Percentiles rank a stretch among this genome's conserved stretches.
Conservation (phyloP, 2,329 filamentous ascomycete species). For the Pseudopithomyces chartarum region DNA sequence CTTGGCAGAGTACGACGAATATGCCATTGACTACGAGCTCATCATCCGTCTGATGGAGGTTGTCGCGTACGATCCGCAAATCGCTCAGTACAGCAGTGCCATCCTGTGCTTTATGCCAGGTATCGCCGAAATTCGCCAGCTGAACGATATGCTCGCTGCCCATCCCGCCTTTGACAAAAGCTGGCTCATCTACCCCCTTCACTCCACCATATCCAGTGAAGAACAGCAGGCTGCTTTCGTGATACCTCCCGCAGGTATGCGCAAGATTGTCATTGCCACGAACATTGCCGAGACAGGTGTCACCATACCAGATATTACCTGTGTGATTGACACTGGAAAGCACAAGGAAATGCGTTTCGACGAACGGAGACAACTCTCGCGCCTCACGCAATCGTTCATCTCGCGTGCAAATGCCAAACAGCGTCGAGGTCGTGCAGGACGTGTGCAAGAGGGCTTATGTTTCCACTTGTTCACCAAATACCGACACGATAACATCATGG, state of each 20-base stretch:
- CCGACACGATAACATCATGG: constrained; percentile 81
- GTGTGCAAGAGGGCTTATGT: constrained; percentile 92
- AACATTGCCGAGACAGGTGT: constrained; percentile 99
- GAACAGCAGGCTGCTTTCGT: constrained; percentile 94
- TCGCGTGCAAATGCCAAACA: constrained; percentile 96
- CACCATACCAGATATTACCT: constrained; percentile 96
- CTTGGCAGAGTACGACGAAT: constrained; percentile 82
- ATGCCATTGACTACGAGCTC: constrained; percentile 86
- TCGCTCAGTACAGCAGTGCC: constrained; percentile 79
- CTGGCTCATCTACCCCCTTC: constrained; percentile 88
- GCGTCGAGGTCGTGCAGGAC: constrained; percentile 87
- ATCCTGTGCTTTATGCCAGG: constrained; percentile 95
- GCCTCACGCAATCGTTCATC: constrained; percentile 92
- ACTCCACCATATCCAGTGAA: constrained; percentile 93
- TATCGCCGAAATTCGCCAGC: constrained; percentile 85
- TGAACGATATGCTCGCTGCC: constrained; percentile 83
- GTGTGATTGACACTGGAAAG: constrained; percentile 94
- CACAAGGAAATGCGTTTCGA: constrained; percentile 98
- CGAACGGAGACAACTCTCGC: constrained; percentile 86
- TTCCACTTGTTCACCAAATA: constrained; percentile 95
- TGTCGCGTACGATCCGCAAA: constrained; percentile 72
- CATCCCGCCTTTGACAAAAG: constrained; percentile 74
- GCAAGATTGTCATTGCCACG: constrained; percentile 95
- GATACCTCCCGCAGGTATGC: constrained; percentile 76
- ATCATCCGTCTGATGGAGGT: constrained; percentile 77